Evolutionary conservation across 2,329 filamentous ascomycete genomes (phyloP).

Genomic region (Acephala macrosclerotiorum): DNA sequence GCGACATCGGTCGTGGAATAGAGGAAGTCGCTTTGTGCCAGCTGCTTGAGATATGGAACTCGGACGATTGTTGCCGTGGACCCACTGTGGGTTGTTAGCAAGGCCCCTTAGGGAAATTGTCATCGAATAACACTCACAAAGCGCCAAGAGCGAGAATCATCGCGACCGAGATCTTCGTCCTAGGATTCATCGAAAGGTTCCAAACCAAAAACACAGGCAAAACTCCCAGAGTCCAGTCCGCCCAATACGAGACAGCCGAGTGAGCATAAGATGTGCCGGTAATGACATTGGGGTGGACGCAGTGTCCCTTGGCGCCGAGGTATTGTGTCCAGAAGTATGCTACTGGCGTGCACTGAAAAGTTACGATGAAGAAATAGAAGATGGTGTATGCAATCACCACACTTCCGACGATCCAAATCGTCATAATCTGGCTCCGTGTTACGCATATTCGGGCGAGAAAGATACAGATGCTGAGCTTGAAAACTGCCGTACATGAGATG

Average conservation of each 20-base stretch:
- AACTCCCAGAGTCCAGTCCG: constrained; percentile 49
- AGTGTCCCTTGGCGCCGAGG: constrained; percentile 40
- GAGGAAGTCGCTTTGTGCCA: constrained; percentile 20
- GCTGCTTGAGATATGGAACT: constrained; percentile 37
- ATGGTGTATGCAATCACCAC: constrained; percentile 45
- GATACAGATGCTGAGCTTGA: constrained; percentile 48
- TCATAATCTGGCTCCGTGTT: constrained; percentile 39
- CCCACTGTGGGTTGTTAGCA: constrained; percentile 29
- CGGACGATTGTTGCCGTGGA: constrained; percentile 41
- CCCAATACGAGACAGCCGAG: constrained; percentile 46
- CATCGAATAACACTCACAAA: constrained; percentile 41
- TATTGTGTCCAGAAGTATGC: constrained; percentile 48
- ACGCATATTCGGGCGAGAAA: constrained; percentile 47
- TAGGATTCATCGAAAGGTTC: constrained; percentile 47
- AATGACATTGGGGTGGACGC: constrained; percentile 39
- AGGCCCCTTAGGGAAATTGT: constrained; percentile 10
- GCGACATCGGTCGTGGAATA: constrained; percentile 15
- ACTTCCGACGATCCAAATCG: constrained; percentile 45
- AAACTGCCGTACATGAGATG: constrained; percentile 47
- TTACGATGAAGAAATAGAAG: constrained; percentile 49
- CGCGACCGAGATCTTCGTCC: constrained; percentile 48
- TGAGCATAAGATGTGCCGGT: constrained; percentile 47
- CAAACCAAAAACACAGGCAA: constrained; percentile 51
- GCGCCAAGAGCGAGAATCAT: constrained; percentile 45
- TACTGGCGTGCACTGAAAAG: constrained; percentile 47